These are phyloP conservation scores for Edaphochlamys debaryana DNA, from an alignment of 139 green algal species.

Conservation along the genomic window DNA sequence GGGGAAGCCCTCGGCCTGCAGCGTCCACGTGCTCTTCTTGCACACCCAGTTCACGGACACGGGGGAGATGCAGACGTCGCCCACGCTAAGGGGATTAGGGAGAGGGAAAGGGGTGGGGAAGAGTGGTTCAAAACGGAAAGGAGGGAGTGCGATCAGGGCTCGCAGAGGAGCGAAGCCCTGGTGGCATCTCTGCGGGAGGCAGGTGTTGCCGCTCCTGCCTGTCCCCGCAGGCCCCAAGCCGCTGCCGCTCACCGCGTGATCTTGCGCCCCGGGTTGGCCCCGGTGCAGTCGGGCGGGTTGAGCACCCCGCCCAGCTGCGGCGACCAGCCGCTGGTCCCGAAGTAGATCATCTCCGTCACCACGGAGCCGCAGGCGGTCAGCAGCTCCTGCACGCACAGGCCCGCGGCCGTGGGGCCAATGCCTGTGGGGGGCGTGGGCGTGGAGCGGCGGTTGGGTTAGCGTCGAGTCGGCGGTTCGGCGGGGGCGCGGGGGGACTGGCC, in stretches of 20 bases:
- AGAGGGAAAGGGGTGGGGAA: no score
- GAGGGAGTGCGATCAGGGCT: no score
- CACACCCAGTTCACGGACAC: conserved; percentile 68
- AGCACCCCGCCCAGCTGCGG: conserved; percentile 62
- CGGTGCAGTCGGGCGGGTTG: conserved; percentile 51
- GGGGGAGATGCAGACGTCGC: conserved; percentile 63
- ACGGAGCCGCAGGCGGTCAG: conserved; percentile 50
- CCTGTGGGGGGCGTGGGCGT: conserved; percentile 43
- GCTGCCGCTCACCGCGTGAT: conserved; percentile 59
- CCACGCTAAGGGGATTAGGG: conserved; percentile 40
- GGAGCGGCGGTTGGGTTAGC: neutral
- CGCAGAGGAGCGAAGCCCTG: no score
- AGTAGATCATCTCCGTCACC: conserved; percentile 66
- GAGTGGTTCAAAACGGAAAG: no score
- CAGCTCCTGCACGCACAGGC: conserved; percentile 62
- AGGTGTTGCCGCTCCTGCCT: no score
- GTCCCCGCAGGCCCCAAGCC: no score
- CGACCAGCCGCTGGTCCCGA: conserved; percentile 70
- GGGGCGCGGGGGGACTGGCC: no score
- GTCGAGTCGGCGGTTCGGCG: no score
- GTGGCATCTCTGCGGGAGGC: no score
- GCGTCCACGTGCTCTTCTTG: conserved; percentile 53
- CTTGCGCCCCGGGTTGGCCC: conserved; percentile 45
- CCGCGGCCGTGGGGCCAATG: conserved; percentile 61
- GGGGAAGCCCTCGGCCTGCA: conserved; percentile 51